phyloP scores from a whole-genome alignment of 106 monocot genomes.

The Alisma plantagoaquatica region DNA sequence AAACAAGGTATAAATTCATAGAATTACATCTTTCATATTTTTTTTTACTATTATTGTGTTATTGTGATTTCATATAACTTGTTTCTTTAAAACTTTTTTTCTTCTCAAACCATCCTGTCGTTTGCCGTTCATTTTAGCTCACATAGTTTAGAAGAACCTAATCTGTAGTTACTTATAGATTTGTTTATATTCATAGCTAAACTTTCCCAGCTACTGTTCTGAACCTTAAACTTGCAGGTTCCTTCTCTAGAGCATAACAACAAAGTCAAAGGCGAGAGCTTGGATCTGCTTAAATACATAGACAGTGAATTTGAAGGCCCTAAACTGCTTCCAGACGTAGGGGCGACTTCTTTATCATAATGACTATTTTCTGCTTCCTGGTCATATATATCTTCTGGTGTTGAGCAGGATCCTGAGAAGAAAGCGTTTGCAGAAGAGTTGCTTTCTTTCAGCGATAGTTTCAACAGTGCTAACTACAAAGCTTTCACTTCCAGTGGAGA shows the following conservation, averaged over 20 bases:
- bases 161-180: no score
- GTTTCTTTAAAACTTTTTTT: no score
- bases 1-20: slow-evolving; percentile 86
- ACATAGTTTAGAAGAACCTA: no score
- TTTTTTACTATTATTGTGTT: no score
- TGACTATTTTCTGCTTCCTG: neutral
- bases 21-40: no score
- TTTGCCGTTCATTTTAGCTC: no score
- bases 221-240: no score
- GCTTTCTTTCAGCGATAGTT: slow-evolving; percentile 45
- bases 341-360: neutral
- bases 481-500: slow-evolving; percentile 38
- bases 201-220: no score
- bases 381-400: slow-evolving; percentile 1
- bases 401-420: slow-evolving; percentile 61
- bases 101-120: no score
- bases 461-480: slow-evolving; percentile 23
- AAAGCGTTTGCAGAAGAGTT: slow-evolving; percentile 67
- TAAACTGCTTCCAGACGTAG: slow-evolving; percentile 21
- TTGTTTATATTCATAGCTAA: no score
- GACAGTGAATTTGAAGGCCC: slow-evolving; percentile 29
- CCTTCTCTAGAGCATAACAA: slow-evolving; percentile 36
- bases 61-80: no score
- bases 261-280: slow-evolving; percentile 28
- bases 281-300: slow-evolving; percentile 28